Base-by-base conservation (phyloP, 75 land plant genomes). In the Azolla pinnata region DNA sequence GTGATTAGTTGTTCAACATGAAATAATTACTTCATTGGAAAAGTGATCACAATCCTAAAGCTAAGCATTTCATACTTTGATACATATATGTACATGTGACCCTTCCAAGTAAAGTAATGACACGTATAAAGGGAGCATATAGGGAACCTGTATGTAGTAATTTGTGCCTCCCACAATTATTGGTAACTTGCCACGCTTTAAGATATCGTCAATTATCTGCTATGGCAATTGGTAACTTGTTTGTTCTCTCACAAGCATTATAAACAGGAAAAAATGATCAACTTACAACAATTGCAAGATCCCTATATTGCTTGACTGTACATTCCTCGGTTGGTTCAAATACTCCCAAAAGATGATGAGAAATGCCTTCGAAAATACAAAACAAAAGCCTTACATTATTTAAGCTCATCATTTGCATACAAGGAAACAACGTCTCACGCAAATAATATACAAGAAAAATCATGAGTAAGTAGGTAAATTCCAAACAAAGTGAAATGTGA, bases 121-220 rank as follows among this genome's bases (percentile, higher is more conserved):
- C 40, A 35, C 5, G 40, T 35, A 35, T 5, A 5, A 12, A 35
- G 40, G n/a, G n/a, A n/a, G n/a, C n/a, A n/a, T n/a, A n/a, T 35
- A 35, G 40, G 12, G 12, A 44, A 85, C 88, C 85, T 85, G 88
- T 19, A 85, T 85, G 64, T 81, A 85, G 29, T 75, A 85, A 67
- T 85, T 81, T 35, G 85, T 82, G 33, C 88, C 88, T 0, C 88
- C 88, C 66, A 82, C 88, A 44, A 85, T 61, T 40, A 85, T 70
- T 21, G 88, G 88, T 58, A 85, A 64, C 38, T 54, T 28, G 4
- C 66, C 61, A 17, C 88, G 81, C 29, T 79, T 60, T 5, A 79
- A 24, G 46, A 82, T 85, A 21, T 71, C 79, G 49, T 71, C 64
- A 29, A 85, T 82, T 14, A 76, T 61, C 88, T 74, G 70, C 1